Percentiles rank a stretch among this genome's conserved stretches.
phyloP scores from a whole-genome alignment of 2,329 filamentous ascomycete genomes.

The Fragosphaeria purpurea region DNA sequence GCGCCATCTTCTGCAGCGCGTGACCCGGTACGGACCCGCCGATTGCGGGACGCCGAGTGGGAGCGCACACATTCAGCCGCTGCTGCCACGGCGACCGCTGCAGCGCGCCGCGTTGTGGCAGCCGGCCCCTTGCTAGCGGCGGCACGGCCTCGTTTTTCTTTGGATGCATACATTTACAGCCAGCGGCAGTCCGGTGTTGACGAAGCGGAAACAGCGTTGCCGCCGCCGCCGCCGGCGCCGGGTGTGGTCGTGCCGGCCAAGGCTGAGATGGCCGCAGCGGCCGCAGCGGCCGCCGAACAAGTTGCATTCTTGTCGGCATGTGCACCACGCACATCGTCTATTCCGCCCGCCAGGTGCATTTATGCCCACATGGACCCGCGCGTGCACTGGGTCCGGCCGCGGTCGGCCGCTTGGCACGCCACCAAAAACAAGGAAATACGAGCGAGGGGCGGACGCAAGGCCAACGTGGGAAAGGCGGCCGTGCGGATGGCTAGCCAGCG shows the following conservation, averaged over 20 bases:
- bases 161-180: conserved; percentile 19
- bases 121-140: no score
- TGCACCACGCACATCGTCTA: no score
- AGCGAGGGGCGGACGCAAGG: conserved; percentile 38
- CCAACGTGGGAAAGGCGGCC: conserved; percentile 36
- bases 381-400: conserved; percentile 34
- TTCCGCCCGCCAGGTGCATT: not conserved
- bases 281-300: not conserved
- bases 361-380: conserved; percentile 42
- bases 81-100: no score
- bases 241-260: conserved; percentile 10
- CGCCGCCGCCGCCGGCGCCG: conserved; percentile 12
- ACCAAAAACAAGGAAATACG: conserved; percentile 41
- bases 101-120: no score
- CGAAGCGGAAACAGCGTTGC: conserved; percentile 1
- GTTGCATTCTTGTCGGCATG: no score
- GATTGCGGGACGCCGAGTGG: no score
- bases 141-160: not conserved
- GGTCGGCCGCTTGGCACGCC: conserved; percentile 34
- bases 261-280: conserved; percentile 1
- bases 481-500: conserved; percentile 25
- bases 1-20: no score
- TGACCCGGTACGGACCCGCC: no score
- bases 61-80: no score
- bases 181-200: conserved; percentile 10